Conservation (phyloP, 2,329 filamentous ascomycete species). For the Diaporthe australafricana region DNA sequence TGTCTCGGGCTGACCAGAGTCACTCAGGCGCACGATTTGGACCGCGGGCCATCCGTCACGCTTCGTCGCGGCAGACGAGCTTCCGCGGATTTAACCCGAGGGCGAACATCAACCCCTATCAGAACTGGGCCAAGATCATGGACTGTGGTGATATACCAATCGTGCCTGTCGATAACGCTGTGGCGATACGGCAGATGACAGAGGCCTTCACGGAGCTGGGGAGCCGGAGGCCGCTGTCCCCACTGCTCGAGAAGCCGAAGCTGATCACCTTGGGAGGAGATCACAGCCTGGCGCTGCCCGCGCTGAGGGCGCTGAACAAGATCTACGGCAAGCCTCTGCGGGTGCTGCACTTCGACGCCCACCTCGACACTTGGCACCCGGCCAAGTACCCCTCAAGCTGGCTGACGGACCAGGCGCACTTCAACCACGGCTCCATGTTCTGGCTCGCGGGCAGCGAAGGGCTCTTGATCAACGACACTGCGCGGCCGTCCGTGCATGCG, state of each 20-base stretch:
- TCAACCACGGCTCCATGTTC: conserved; percentile 93
- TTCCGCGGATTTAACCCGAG: conserved; percentile 87
- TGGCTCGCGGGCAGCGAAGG: conserved; percentile 88
- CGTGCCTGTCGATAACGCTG: conserved; percentile 85
- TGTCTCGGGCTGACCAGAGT: neutral
- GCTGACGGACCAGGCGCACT: conserved; percentile 75
- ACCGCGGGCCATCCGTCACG: conserved; percentile 86
- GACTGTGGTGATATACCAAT: conserved; percentile 94
- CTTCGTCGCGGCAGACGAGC: conserved; percentile 82
- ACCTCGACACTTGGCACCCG: conserved; percentile 89
- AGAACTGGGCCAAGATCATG: conserved; percentile 80
- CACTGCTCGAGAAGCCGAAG: conserved; percentile 56
- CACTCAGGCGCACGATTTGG: conserved; percentile 79
- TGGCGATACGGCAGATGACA: conserved; percentile 87
- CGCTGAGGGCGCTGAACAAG: conserved; percentile 73
- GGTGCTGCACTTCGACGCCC: conserved; percentile 81
- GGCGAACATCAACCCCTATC: conserved; percentile 85
- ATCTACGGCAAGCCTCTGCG: conserved; percentile 72
- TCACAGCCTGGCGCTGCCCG: conserved; percentile 77
- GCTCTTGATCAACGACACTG: conserved; percentile 77
- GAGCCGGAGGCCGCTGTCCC: conserved; percentile 49
- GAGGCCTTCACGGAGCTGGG: conserved; percentile 80
- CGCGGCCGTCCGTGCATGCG: conserved; percentile 81
- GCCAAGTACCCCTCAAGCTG: conserved; percentile 83
- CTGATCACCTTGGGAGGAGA: conserved; percentile 80